These are phyloP conservation scores for Clavaria fumosa DNA, from an alignment of 768 basidiomycete species.

Conservation along the genomic window DNA sequence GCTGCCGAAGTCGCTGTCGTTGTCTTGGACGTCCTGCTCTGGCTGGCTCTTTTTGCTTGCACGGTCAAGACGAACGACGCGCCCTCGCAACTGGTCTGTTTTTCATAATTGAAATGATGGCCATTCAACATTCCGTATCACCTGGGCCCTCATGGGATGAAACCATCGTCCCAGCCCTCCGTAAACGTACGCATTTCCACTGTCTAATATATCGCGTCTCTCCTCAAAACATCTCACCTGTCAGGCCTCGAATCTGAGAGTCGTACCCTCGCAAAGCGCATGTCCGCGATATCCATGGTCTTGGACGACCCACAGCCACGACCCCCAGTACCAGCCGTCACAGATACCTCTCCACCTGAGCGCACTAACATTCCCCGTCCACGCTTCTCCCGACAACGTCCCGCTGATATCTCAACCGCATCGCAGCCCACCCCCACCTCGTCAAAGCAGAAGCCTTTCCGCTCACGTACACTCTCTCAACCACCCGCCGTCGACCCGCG, in stretches of 20 bases:
- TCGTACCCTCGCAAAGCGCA: slow-evolving; percentile 56
- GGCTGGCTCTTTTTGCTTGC: no score
- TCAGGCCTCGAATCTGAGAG: slow-evolving; percentile 73
- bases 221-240: slow-evolving; percentile 7
- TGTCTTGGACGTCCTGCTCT: no score
- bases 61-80: no score
- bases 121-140: slow-evolving; percentile 27
- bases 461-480: slow-evolving; percentile 51
- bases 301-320: slow-evolving; percentile 39
- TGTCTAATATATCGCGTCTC: slow-evolving; percentile 4
- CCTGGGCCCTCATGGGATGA: slow-evolving; percentile 62
- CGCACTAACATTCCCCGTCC: slow-evolving; percentile 7
- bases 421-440: slow-evolving; percentile 19
- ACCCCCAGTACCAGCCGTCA: slow-evolving; percentile 22
- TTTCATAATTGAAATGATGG: slow-evolving; percentile 20
- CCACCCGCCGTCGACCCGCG: slow-evolving; percentile 32
- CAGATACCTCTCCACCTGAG: slow-evolving; percentile 13
- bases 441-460: slow-evolving; percentile 21
- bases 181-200: slow-evolving; percentile 44
- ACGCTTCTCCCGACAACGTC: no score
- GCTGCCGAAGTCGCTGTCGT: no score
- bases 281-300: slow-evolving; percentile 57
- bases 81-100: slow-evolving; percentile 2
- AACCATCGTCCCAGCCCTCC: slow-evolving; percentile 63
- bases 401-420: no score